A percentile compares a stretch with the other conserved stretches of the same genome.
These are phyloP conservation scores for Alternaria brassicae DNA, from an alignment of 2,329 filamentous ascomycete species.

Conservation along the genomic window DNA sequence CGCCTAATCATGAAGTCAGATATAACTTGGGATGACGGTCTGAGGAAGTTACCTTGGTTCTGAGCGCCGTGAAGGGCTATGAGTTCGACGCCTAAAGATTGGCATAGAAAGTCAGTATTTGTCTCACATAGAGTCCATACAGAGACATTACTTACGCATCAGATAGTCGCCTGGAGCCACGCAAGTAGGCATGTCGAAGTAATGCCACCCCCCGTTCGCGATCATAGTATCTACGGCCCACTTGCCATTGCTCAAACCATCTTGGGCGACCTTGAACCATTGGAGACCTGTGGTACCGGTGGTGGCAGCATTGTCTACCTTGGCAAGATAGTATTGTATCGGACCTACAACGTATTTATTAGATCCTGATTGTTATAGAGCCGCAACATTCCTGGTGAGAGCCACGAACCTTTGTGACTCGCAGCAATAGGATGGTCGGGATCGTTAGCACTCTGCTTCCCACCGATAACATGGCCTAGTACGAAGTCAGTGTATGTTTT, in stretches of 20 bases:
- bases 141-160: slow-evolving; percentile 28
- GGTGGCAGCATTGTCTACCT: slow-evolving; percentile 46
- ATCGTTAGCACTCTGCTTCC: slow-evolving; percentile 57
- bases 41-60: slow-evolving; percentile 5
- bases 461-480: slow-evolving; percentile 50
- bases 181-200: slow-evolving; percentile 42
- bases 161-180: slow-evolving; percentile 49
- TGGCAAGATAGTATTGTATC: slow-evolving; percentile 33
- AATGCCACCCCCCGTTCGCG: slow-evolving; percentile 53
- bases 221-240: slow-evolving; percentile 59
- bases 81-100: slow-evolving; percentile 39
- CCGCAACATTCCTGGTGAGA: not conserved
- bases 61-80: slow-evolving; percentile 51
- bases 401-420: slow-evolving; percentile 54
- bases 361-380: not conserved
- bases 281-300: slow-evolving; percentile 45
- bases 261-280: slow-evolving; percentile 49
- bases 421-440: slow-evolving; percentile 57
- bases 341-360: slow-evolving; percentile 16
- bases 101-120: not conserved
- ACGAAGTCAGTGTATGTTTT: not conserved
- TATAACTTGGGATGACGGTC: not conserved
- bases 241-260: slow-evolving; percentile 44
- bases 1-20: not conserved
- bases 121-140: not conserved